Evolutionary conservation across 2,329 filamentous ascomycete genomes (phyloP).

Genomic region (Fusarium mangiferae): DNA sequence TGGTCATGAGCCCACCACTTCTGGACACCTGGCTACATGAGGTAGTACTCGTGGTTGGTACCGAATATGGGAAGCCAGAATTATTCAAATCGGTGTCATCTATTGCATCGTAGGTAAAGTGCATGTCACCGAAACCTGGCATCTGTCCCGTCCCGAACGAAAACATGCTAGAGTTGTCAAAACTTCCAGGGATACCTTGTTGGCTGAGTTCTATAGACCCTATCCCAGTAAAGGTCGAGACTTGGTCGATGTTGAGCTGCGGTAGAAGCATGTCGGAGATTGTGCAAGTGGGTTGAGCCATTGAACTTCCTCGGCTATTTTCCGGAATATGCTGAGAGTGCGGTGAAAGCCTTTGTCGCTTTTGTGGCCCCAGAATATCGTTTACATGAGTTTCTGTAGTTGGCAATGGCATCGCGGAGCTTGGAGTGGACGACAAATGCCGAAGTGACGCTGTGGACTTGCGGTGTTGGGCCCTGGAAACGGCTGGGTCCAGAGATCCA

Average conservation of each 20-base stretch:
- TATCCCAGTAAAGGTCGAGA: background rate
- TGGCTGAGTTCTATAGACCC: background rate
- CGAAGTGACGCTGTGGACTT: too few species aligned
- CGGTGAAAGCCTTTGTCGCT: background rate
- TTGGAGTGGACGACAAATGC: background rate
- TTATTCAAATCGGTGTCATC: background rate
- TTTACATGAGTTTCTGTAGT: background rate
- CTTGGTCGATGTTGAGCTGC: background rate
- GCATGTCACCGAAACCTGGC: background rate
- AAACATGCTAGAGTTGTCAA: background rate
- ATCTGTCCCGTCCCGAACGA: background rate
- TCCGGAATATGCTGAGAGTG: background rate
- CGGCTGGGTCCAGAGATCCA: background rate
- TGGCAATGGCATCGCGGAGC: background rate
- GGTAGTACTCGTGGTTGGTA: background rate
- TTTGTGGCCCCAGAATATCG: background rate
- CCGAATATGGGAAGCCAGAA: background rate
- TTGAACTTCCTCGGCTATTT: too few species aligned
- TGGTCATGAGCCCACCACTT: background rate
- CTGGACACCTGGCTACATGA: background rate
- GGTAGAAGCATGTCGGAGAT: background rate
- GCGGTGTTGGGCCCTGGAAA: background rate
- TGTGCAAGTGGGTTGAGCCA: background rate
- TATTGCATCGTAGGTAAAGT: too few species aligned
- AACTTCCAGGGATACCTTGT: background rate